Evolutionary conservation across 1,284 basidiomycete species (phyloP).

Genomic region (Hymenochaete sp.): DNA sequence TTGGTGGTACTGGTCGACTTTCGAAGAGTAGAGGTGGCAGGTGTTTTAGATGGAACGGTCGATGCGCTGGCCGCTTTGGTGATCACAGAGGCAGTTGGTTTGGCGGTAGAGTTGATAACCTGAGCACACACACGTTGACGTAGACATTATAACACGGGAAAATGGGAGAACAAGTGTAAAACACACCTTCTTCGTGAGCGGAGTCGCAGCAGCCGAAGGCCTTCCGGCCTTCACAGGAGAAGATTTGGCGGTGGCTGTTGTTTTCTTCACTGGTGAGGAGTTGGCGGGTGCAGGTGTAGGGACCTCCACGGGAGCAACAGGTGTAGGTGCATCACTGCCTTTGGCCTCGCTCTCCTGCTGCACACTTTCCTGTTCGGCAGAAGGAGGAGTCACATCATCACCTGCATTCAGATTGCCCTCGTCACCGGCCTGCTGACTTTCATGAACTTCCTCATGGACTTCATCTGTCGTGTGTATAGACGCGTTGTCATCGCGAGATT

Average conservation of each 20-base stretch:
- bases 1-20: slow-evolving; percentile 39
- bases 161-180: slow-evolving; percentile 20
- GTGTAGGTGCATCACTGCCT: too few relatives aligned
- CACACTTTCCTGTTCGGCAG: too few relatives aligned
- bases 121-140: slow-evolving; percentile 26
- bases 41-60: slow-evolving; percentile 20
- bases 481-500: slow-evolving; percentile 9
- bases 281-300: too few relatives aligned
- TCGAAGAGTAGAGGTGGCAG: slow-evolving; percentile 31
- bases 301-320: too few relatives aligned
- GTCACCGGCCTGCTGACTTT: slow-evolving; percentile 4
- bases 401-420: slow-evolving; percentile 8
- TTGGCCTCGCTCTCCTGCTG: too few relatives aligned
- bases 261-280: slow-evolving; percentile 15
- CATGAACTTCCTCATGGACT: slow-evolving; percentile 13
- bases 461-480: slow-evolving; percentile 4
- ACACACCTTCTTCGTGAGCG: slow-evolving; percentile 57
- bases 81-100: slow-evolving; percentile 34
- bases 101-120: slow-evolving; percentile 54
- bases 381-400: too few relatives aligned
- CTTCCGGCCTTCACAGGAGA: slow-evolving; percentile 17
- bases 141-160: background rate
- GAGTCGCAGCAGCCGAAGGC: slow-evolving; percentile 27
- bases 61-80: slow-evolving; percentile 33
- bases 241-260: slow-evolving; percentile 12